Base-by-base conservation (phyloP, 768 basidiomycete genomes). In the Termitomyces sp. region DNA sequence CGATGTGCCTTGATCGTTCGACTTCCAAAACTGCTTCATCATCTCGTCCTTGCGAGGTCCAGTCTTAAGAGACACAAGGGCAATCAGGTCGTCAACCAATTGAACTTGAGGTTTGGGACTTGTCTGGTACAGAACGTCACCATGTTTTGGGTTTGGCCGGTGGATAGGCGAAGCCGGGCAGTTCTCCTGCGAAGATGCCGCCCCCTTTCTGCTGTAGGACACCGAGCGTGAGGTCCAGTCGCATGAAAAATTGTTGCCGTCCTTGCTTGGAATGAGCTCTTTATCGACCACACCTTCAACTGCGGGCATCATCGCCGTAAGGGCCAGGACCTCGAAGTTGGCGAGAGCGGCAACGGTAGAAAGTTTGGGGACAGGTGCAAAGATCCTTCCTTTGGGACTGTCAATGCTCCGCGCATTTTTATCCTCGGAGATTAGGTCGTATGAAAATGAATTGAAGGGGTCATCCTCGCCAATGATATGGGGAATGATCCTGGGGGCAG, bases 331-430 rank as follows among this genome's bases (percentile, higher is more conserved):
- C 28, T 59, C 54, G 40, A 59, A 56, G 32, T 52, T 35, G 1
- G 39, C 50, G 6, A 56, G 34, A 6, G 54, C 59, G 5, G 59
- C 45, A 7, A 45, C 19, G 8, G 23, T 59, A 3, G 55, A 44
- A 5, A 42, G 40, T 16, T 51, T 52, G 5, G 59, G 59, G 2
- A 52, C 12, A 27, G 59, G 59, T 17, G 59, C 50, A 21, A 41
- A 19, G 27, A 59, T 56, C 34, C 17, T 56, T 3, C 32, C 46
- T 1, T 23, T 21, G 23, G 16, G 25, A 0, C 28, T 37, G 27
- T 55, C 48, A 14, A 55, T 55, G 48, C 43, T 51, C 10, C 47
- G 37, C 8, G 41, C 44, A 16, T 23, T 2, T 21, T 30, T 27
- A 11, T 51, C 54, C 14, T 49, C 32, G 4, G 21, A 23, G 34